Evolutionary conservation across 1,284 basidiomycete genomes (phyloP).

Genomic region (Ustilago vetiveriae): DNA sequence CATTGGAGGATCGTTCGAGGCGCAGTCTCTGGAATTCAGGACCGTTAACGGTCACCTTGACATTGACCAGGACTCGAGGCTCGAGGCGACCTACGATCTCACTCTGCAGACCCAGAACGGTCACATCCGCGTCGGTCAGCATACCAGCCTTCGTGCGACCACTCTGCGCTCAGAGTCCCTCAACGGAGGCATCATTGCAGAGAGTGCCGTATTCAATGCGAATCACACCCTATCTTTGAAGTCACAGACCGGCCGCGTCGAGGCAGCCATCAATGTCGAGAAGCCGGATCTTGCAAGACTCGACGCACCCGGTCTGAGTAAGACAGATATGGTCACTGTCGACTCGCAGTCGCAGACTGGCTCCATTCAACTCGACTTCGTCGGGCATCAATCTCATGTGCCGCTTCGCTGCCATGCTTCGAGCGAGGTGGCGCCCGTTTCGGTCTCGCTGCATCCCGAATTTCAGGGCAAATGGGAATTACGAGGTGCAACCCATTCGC

Average conservation of each 20-base stretch:
- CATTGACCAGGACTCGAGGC: slow-evolving; percentile 23
- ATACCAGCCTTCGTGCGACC: slow-evolving; percentile 34
- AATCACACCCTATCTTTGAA: slow-evolving; percentile 48
- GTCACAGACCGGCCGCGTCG: slow-evolving; percentile 37
- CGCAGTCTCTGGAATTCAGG: slow-evolving; percentile 35
- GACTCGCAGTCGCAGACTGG: slow-evolving; percentile 43
- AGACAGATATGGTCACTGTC: slow-evolving; percentile 35
- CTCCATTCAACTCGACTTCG: slow-evolving; percentile 43
- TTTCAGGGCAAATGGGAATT: slow-evolving; percentile 50
- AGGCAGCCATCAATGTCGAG: slow-evolving; percentile 44
- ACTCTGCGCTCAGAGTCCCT: slow-evolving; percentile 36
- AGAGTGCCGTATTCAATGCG: slow-evolving; percentile 39
- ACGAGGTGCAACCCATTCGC: slow-evolving; percentile 42
- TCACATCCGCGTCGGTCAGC: slow-evolving; percentile 34
- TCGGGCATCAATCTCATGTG: slow-evolving; percentile 34
- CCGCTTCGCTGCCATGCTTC: slow-evolving; percentile 38
- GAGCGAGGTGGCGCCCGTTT: slow-evolving; percentile 32
- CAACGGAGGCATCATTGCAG: slow-evolving; percentile 41
- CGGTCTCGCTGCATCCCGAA: slow-evolving; percentile 31
- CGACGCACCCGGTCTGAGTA: slow-evolving; percentile 28
- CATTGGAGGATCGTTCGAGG: slow-evolving; percentile 35
- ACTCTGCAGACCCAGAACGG: slow-evolving; percentile 41
- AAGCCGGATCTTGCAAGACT: slow-evolving; percentile 34
- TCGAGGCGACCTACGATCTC: slow-evolving; percentile 41
- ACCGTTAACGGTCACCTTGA: slow-evolving; percentile 39